Evolutionary conservation across 2,329 filamentous ascomycete species (phyloP), one percentile per base, ranked within the genome.

Genomic region (Helicocarpus griseus): DNA sequence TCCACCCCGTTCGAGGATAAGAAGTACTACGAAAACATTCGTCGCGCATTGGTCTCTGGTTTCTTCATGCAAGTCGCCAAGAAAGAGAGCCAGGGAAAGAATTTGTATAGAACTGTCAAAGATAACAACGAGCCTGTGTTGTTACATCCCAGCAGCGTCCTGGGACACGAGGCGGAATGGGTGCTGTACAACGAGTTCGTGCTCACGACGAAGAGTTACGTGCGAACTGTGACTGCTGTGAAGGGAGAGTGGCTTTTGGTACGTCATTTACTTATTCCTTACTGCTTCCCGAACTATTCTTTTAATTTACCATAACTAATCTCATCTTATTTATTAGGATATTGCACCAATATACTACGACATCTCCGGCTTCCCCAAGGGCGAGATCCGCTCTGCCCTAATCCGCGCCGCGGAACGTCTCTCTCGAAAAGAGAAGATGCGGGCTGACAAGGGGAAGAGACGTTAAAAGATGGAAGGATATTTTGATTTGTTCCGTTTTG

Each of bases 31-130:
- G 89, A 83, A 68, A 98, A 98, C 69, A 98, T 98, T 63, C 87
- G 91, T 41, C 84, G 89, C 35, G 91, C 93, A 7, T 79, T 98
- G 13, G 85, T 96, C 11, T 81, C 90, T 0, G 93, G 94, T 31
- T 98, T 98, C 78, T 98, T 98, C 78, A 98, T 98, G 93, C 93
- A 98, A 69, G 88, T 97, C 21, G 94, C 93, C 53, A 96, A 95
- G 82, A 89, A 86, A 66, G 89, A 97, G 64, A 82, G 81, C 48
- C 84, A 81, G 28, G 87, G 87, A 64, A 97, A 97, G 77, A 71
- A 59, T 55, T 81, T 87, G 39, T 98, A 98, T 73, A 83, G 85
- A 57, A 98, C 93, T 1, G 85, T 98, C 67, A 98, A 97, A 75
- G 94, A 98, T 65, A 59, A 59, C 52, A 87, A 96, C 63, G 91